Percentiles rank a stretch among this genome's conserved stretches.
These are phyloP conservation scores for Viridothelium virens DNA, from an alignment of 495 filamentous ascomycete species.

Conservation along the genomic window DNA sequence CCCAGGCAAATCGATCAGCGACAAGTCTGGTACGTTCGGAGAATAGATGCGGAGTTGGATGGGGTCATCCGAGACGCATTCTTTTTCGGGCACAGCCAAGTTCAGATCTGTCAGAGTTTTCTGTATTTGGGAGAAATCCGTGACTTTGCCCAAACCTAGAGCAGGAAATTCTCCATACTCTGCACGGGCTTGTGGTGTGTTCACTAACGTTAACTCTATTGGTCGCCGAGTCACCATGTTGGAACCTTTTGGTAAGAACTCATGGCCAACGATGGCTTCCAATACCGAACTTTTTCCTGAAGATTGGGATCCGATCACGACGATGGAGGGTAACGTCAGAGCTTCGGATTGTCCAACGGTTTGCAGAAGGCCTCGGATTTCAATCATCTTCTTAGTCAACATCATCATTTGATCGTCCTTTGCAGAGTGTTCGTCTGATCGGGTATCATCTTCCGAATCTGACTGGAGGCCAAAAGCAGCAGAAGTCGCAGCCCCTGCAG, in stretches of 20 bases:
- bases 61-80: conserved; percentile 93
- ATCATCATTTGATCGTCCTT: conserved; percentile 99
- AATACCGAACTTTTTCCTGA: conserved; percentile 97
- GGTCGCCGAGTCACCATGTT: conserved; percentile 98
- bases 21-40: conserved; percentile 90
- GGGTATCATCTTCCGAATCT: conserved; percentile 60
- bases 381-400: conserved; percentile 98
- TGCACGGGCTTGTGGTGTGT: conserved; percentile 79
- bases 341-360: conserved; percentile 83
- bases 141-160: conserved; percentile 79
- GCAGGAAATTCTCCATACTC: conserved; percentile 98
- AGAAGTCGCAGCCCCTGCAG: conserved; percentile 54
- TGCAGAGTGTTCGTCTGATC: conserved; percentile 55
- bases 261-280: conserved; percentile 95
- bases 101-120: conserved; percentile 92
- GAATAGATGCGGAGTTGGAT: conserved; percentile 95
- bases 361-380: conserved; percentile 86
- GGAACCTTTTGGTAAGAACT: conserved; percentile 92
- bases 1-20: conserved; percentile 90
- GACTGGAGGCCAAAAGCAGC: conserved; percentile 72
- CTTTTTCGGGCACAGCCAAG: conserved; percentile 75
- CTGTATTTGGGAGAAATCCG: conserved; percentile 88
- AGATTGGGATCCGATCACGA: conserved; percentile 96
- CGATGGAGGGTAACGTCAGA: conserved; percentile 86
- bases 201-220: conserved; percentile 94